phyloP scores from a whole-genome alignment of 768 basidiomycete genomes.

The Boletellus sp. region DNA sequence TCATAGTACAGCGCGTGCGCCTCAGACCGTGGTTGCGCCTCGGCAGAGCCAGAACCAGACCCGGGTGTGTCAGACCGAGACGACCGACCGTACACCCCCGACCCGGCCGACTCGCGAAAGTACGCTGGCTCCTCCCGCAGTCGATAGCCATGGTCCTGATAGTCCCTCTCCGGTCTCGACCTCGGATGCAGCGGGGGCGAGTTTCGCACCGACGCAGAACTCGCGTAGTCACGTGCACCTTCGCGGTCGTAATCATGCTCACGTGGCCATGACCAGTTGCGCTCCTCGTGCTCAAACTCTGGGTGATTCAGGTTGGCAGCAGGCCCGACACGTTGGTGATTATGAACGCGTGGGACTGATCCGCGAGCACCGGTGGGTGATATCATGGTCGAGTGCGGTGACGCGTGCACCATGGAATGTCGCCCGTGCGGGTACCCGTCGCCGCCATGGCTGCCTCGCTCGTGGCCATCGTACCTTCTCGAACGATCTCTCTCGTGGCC shows the following conservation, averaged over 20 bases:
- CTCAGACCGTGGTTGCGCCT: conserved; percentile 50
- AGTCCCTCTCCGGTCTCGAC: conserved; percentile 35
- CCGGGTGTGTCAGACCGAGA: conserved; percentile 60
- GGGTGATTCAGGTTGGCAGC: conserved; percentile 50
- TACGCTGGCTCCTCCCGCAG: conserved; percentile 29
- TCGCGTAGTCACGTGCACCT: conserved; percentile 30
- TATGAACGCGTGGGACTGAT: conserved; percentile 46
- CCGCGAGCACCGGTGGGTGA: conserved; percentile 35
- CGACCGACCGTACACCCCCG: conserved; percentile 29
- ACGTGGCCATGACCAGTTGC: conserved; percentile 32
- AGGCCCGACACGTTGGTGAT: conserved; percentile 66
- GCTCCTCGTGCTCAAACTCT: conserved; percentile 36
- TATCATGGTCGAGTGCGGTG: conserved; percentile 33
- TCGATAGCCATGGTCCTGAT: conserved; percentile 30
- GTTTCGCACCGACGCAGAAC: conserved; percentile 31
- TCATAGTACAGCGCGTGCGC: conserved; percentile 45
- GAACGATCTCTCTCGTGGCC: conserved; percentile 41
- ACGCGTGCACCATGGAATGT: conserved; percentile 30
- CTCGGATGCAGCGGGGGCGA: conserved; percentile 41
- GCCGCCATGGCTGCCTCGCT: conserved; percentile 34
- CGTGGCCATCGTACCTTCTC: conserved; percentile 48
- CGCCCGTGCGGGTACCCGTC: conserved; percentile 33
- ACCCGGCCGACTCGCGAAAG: conserved; percentile 30
- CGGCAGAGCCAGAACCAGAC: conserved; percentile 51
- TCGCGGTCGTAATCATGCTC: conserved; percentile 45